Conservation (phyloP, 352 stramenopile species). For the Globisporangium yorkense region DNA sequence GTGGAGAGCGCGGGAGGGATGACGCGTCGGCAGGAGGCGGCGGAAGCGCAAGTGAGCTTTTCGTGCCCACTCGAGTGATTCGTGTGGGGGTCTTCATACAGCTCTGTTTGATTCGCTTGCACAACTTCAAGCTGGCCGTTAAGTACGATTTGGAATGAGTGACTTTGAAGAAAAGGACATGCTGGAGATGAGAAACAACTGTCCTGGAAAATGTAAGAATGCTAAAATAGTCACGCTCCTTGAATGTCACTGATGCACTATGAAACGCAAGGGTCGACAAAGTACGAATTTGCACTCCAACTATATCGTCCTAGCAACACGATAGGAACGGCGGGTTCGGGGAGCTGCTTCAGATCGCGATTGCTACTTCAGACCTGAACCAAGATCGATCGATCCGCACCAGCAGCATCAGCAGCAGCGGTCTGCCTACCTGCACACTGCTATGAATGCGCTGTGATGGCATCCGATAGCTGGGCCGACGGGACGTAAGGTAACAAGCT, state of each 20-base stretch:
- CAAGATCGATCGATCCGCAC: too few species aligned
- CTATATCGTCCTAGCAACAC: background rate
- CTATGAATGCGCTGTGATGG: too few species aligned
- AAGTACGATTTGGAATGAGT: background rate
- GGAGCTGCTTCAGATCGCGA: background rate
- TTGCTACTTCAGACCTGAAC: background rate
- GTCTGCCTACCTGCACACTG: too few species aligned
- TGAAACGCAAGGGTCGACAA: constrained; percentile 4
- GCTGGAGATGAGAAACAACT: background rate
- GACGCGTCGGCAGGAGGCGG: background rate
- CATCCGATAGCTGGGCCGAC: too few species aligned
- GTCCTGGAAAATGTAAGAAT: background rate
- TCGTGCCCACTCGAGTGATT: too few species aligned
- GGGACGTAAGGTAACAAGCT: too few species aligned
- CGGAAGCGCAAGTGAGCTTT: constrained; percentile 2
- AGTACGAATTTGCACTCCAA: background rate
- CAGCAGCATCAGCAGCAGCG: too few species aligned
- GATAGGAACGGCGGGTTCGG: background rate
- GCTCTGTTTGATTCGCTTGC: background rate
- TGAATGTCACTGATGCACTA: constrained; percentile 8
- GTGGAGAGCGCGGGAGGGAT: background rate
- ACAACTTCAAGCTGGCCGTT: background rate
- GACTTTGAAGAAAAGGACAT: background rate
- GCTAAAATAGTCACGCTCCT: constrained; percentile 7
- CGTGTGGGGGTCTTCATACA: too few species aligned